Evolutionary conservation across 768 basidiomycete genomes (phyloP).

Genomic region (Phaeolepiota aurea): DNA sequence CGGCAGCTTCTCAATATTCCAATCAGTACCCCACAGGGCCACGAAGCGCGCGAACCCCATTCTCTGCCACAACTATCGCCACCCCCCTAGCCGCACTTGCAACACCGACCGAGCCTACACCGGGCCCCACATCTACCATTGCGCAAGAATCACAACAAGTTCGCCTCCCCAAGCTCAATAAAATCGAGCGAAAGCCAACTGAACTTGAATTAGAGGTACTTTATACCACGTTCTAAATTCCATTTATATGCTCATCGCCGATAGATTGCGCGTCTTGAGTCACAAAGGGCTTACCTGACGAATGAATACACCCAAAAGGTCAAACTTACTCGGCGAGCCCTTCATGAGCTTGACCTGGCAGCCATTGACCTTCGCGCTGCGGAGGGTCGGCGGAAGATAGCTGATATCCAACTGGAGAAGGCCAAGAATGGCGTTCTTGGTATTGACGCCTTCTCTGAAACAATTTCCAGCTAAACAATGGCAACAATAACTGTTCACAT

Average conservation of each 20-base stretch:
- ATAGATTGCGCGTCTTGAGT: constrained; percentile 25
- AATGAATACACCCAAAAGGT: constrained; percentile 27
- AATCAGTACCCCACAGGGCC: constrained; percentile 8
- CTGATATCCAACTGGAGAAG: constrained; percentile 51
- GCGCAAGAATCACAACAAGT: neutral
- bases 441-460: constrained; percentile 27
- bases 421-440: constrained; percentile 57
- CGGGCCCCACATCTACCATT: neutral
- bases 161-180: constrained; percentile 2
- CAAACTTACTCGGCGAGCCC: constrained; percentile 37
- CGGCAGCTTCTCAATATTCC: constrained; percentile 9
- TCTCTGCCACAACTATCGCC: constrained; percentile 4
- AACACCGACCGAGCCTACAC: constrained; percentile 1
- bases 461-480: neutral
- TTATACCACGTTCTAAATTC: neutral
- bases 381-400: constrained; percentile 48
- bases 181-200: constrained; percentile 1
- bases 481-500: too few species aligned
- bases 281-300: constrained; percentile 29
- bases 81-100: constrained; percentile 2
- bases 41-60: constrained; percentile 12
- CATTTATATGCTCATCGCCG: constrained; percentile 1
- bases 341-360: constrained; percentile 55
- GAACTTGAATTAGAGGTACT: constrained; percentile 15
- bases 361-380: constrained; percentile 52